A percentile compares a stretch with the other conserved stretches of the same genome.
Evolutionary conservation across 768 basidiomycete species (phyloP).

Genomic region (Psilocybe cyanescens): DNA sequence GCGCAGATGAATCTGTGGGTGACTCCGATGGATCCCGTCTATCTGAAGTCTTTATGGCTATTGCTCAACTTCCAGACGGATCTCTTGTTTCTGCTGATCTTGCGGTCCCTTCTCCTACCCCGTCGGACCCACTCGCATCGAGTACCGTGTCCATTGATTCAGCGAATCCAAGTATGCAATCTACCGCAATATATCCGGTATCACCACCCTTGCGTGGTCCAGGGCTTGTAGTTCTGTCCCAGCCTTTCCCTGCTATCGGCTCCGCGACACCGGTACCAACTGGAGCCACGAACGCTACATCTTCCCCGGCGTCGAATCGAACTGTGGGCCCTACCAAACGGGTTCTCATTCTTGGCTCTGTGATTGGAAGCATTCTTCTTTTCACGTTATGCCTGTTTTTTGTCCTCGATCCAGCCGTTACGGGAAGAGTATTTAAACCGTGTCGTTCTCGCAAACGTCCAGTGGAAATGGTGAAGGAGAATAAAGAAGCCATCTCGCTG

Average conservation of each 20-base stretch:
- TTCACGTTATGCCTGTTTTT: constrained; percentile 24
- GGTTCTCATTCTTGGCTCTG: constrained; percentile 20
- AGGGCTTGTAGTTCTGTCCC: constrained; percentile 17
- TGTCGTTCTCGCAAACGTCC: constrained; percentile 2
- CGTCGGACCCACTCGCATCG: neutral
- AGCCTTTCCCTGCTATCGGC: constrained; percentile 5
- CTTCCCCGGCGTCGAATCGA: neutral
- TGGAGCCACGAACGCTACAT: neutral
- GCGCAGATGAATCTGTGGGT: neutral
- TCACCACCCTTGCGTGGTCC: constrained; percentile 17
- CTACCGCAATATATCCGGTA: constrained; percentile 3
- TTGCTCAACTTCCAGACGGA: constrained; percentile 8
- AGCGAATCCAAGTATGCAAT: neutral
- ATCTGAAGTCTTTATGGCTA: constrained; percentile 17
- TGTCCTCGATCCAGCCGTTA: constrained; percentile 18
- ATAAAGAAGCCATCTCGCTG: constrained; percentile 3
- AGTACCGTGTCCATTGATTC: neutral
- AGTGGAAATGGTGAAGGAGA: constrained; percentile 2
- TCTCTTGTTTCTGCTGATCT: neutral
- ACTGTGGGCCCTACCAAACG: constrained; percentile 6
- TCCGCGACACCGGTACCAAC: constrained; percentile 3
- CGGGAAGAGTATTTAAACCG: constrained; percentile 4
- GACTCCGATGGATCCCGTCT: constrained; percentile 8
- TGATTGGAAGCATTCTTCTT: constrained; percentile 23
- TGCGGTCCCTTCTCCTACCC: neutral